These are phyloP conservation scores for Orbilia javanica DNA, from an alignment of 2,329 filamentous ascomycete genomes.

Conservation along the genomic window DNA sequence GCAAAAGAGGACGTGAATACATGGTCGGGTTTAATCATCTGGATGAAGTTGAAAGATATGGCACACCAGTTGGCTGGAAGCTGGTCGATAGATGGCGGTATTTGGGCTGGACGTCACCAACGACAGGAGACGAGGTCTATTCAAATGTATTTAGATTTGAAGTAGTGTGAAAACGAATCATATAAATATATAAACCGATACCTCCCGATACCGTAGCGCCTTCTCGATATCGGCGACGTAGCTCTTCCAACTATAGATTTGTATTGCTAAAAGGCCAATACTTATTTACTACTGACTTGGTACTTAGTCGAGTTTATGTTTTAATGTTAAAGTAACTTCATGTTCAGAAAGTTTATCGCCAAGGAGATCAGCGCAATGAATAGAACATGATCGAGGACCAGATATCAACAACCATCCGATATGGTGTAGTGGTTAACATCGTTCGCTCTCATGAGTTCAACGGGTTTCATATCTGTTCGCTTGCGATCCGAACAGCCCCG, in stretches of 20 bases:
- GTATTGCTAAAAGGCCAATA: no score
- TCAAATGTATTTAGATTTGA: slow-evolving; percentile 9
- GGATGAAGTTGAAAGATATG: not conserved
- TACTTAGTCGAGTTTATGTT: no score
- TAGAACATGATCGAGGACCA: not conserved
- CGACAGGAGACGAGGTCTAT: slow-evolving; percentile 1
- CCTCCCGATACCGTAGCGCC: no score
- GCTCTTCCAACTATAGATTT: no score
- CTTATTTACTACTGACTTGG: no score
- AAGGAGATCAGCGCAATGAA: not conserved
- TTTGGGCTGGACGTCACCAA: slow-evolving; percentile 12
- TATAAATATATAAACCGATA: no score
- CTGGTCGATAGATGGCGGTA: not conserved
- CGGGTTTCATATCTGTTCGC: not conserved
- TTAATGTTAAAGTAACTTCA: not conserved
- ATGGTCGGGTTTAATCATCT: slow-evolving; percentile 17
- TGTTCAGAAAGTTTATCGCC: not conserved
- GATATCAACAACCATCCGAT: slow-evolving; percentile 33
- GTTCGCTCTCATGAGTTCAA: slow-evolving; percentile 40
- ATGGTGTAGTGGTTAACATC: slow-evolving; percentile 57
- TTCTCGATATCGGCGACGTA: no score
- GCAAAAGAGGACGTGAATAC: not conserved
- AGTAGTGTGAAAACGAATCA: not conserved
- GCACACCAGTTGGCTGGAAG: slow-evolving; percentile 6
- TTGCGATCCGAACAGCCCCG: slow-evolving; percentile 45